A percentile compares a stretch with the other conserved stretches of the same genome.
Evolutionary conservation across 169 alveolate genomes (phyloP).

Genomic region (Besnoitia besnoiti): DNA sequence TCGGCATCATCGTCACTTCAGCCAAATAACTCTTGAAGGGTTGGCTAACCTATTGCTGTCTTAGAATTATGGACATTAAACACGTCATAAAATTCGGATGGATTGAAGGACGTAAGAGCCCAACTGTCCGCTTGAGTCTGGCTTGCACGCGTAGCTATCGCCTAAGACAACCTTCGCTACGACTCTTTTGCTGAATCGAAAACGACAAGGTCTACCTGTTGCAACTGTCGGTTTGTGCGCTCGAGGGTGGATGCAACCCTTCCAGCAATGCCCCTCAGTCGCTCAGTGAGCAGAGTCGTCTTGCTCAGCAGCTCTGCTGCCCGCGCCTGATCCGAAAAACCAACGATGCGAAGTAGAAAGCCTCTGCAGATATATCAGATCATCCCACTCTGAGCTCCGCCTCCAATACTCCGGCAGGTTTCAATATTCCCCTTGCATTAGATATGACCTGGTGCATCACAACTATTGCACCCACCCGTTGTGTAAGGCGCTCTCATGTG

Average conservation of each 20-base stretch:
- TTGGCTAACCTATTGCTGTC: slow-evolving; percentile 42
- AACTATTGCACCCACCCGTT: not conserved
- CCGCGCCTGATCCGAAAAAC: not conserved
- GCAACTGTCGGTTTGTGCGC: not conserved
- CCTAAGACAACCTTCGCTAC: not conserved
- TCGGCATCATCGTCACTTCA: not conserved
- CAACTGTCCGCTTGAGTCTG: slow-evolving; percentile 63
- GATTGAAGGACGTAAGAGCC: slow-evolving; percentile 22
- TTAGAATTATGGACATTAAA: slow-evolving; percentile 34
- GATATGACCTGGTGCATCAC: slow-evolving; percentile 6
- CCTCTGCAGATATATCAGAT: too few relatives aligned
- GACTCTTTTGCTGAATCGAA: not conserved
- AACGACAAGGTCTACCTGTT: not conserved
- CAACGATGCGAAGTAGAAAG: not conserved
- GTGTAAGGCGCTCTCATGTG: too few relatives aligned
- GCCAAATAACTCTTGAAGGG: not conserved
- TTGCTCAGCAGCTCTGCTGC: not conserved
- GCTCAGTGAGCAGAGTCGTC: not conserved
- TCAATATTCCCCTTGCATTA: not conserved
- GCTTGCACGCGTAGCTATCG: slow-evolving; percentile 37
- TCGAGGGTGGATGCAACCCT: slow-evolving; percentile 13
- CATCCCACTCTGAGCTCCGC: not conserved
- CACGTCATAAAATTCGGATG: slow-evolving; percentile 34
- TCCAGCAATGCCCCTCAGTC: not conserved
- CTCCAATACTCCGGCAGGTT: slow-evolving; percentile 22